Evolutionary conservation across 208 protist species (phyloP), one percentile per base, ranked within the genome.

Genomic region (Wallacemonas collosoma): DNA sequence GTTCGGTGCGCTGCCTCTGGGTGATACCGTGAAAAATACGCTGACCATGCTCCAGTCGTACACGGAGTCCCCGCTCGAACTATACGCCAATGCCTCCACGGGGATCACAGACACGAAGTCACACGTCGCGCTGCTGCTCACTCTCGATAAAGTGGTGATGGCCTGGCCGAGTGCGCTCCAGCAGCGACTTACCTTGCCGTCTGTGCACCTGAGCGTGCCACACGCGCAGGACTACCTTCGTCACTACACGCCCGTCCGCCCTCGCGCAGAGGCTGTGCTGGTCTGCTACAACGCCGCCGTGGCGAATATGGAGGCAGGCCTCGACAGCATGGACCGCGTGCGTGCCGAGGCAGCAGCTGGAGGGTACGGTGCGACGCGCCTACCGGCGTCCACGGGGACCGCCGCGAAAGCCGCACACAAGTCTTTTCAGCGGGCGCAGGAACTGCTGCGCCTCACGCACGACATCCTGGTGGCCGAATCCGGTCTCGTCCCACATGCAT

Each of bases 281-380:
- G 75, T 91, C 14, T 68, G 91, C 39, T 86, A 88, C 69, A 91
- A 94, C 74, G 89, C 79, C 0, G 77, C 86, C 8, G 66, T 86
- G 1, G 70, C 55, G 1, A 77, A 87, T 57, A 75, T 90, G 35
- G 68, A 88, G 47, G 68, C 51, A 2, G 89, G 82, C 2, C 61
- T 87, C 60, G 58, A 44, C 26, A 74, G 79, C 58, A 71, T 94
- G 54, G 61, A 79, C 15, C 84, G 80, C 35, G 73, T 78, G 36
- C 77, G 63, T 41, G 74, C 77, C 2, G 82, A 83, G 11, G 66
- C 66, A 0, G 57, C 75, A 1, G 63, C 56, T 2, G 71, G 57
- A 40, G 50, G 61, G 51, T 26, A 73, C 40, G 62, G 53, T 68
- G 74, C 58, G 40, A 65, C 61, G 35, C 48, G 76, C 40, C 35